Conservation (phyloP, 805 yeast species). For the Pichia phayaonensis region DNA sequence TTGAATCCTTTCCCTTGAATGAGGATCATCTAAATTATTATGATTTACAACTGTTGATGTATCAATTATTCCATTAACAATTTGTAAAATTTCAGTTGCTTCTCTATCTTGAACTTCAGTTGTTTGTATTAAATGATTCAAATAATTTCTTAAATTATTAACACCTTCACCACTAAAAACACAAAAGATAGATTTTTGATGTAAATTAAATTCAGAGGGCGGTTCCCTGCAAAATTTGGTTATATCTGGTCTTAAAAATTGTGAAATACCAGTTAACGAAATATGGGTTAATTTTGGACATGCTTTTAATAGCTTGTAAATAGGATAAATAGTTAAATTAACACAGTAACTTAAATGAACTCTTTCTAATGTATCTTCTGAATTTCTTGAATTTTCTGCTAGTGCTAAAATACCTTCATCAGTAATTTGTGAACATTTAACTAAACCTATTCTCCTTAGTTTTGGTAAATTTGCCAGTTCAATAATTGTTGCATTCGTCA, state of each 20-base stretch:
- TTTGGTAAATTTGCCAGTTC: slow-evolving; percentile 72
- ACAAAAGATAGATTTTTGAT: slow-evolving; percentile 80
- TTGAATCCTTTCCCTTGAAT: slow-evolving; percentile 20
- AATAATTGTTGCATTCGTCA: slow-evolving; percentile 74
- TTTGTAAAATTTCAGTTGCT: slow-evolving; percentile 25
- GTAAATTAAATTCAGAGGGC: slow-evolving; percentile 83
- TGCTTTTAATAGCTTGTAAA: slow-evolving; percentile 60
- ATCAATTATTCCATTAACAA: slow-evolving; percentile 23
- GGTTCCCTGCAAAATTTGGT: slow-evolving; percentile 85
- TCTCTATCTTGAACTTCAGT: slow-evolving; percentile 27
- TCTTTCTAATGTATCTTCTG: slow-evolving; percentile 77
- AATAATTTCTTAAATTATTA: slow-evolving; percentile 59
- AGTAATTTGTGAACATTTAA: slow-evolving; percentile 81
- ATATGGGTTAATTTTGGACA: slow-evolving; percentile 87
- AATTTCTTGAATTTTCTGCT: slow-evolving; percentile 46
- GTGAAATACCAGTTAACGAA: slow-evolving; percentile 83
- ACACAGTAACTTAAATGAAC: slow-evolving; percentile 91
- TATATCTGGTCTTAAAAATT: slow-evolving; percentile 82
- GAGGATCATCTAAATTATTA: slow-evolving; percentile 17
- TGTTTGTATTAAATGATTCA: slow-evolving; percentile 33
- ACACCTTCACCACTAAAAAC: slow-evolving; percentile 93
- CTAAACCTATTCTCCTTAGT: slow-evolving; percentile 85
- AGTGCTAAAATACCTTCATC: slow-evolving; percentile 72
- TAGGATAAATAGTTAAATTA: slow-evolving; percentile 69
- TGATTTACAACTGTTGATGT: slow-evolving; percentile 14